Percentiles rank a stretch among this genome's conserved stretches.
These are phyloP conservation scores for Xylaria sp. DNA, from an alignment of 2,329 filamentous ascomycete genomes.

Conservation along the genomic window DNA sequence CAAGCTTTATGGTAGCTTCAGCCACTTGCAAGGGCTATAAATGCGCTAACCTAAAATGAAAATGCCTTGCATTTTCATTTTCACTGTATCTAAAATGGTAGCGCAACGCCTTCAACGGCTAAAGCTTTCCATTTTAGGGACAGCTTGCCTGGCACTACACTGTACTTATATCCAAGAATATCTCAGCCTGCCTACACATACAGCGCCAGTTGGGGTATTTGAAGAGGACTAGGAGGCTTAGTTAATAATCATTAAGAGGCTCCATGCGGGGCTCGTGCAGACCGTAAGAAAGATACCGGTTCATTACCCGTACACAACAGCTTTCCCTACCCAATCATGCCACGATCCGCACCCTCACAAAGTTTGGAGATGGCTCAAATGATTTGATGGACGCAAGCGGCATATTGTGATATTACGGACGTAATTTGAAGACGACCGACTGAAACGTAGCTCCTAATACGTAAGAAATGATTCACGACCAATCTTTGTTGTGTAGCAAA, in stretches of 20 bases:
- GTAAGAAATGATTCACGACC: too few species aligned
- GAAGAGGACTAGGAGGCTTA: not conserved
- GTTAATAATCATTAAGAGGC: slow-evolving; percentile 1
- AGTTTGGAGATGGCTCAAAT: not conserved
- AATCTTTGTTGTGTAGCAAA: too few species aligned
- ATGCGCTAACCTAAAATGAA: too few species aligned
- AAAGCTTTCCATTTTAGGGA: too few species aligned
- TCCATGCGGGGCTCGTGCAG: slow-evolving; percentile 11
- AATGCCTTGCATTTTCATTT: too few species aligned
- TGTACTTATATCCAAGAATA: slow-evolving; percentile 2
- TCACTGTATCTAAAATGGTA: too few species aligned
- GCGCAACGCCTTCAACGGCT: too few species aligned
- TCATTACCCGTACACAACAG: not conserved
- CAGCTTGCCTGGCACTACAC: too few species aligned
- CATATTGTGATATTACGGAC: not conserved
- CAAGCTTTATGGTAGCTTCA: too few species aligned
- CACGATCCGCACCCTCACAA: not conserved
- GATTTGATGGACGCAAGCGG: not conserved
- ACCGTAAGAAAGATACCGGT: not conserved
- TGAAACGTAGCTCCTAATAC: not conserved
- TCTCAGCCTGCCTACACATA: slow-evolving; percentile 15
- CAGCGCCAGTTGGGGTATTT: slow-evolving; percentile 15
- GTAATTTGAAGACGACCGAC: not conserved
- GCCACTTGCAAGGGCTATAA: too few species aligned
- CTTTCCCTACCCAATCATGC: slow-evolving; percentile 21